Percentiles rank a stretch among this genome's conserved stretches.
These are phyloP conservation scores for Sphagnum magellanicum DNA, from an alignment of 228 moss, liverwort and hornwort species.

Conservation along the genomic window DNA sequence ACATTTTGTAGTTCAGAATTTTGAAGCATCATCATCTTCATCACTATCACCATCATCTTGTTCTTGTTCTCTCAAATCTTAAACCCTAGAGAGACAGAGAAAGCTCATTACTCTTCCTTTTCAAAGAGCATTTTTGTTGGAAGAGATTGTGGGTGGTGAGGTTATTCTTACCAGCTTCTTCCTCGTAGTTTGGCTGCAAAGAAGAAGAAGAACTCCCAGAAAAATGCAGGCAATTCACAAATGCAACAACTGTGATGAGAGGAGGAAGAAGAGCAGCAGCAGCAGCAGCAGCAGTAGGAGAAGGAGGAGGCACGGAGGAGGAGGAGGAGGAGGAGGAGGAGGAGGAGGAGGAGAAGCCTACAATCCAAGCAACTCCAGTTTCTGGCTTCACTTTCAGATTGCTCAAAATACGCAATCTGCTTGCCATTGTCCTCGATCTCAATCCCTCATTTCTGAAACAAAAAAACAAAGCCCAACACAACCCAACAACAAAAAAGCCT, in stretches of 20 bases:
- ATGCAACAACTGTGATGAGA: constrained; percentile 52
- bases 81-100: constrained; percentile 3
- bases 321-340: constrained; percentile 21
- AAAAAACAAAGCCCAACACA: no score
- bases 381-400: constrained; percentile 17
- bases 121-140: constrained; percentile 3
- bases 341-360: constrained; percentile 40
- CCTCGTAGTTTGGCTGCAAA: constrained; percentile 3
- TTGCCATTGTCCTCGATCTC: background rate
- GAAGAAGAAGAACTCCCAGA: background rate
- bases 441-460: no score
- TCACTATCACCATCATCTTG: background rate
- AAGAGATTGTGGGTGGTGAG: no score
- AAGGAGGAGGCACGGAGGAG: constrained; percentile 16
- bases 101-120: constrained; percentile 21
- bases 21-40: background rate
- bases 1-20: background rate
- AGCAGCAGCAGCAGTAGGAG: constrained; percentile 45
- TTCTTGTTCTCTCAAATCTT: background rate
- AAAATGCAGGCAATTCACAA: constrained; percentile 17
- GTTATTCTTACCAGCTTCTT: background rate
- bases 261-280: constrained; percentile 30
- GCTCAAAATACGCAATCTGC: constrained; percentile 16
- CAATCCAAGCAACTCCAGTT: constrained; percentile 24
- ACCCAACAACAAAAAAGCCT: no score